Conservation (phyloP, 2,329 filamentous ascomycete genomes). For the Curvularia sp. region DNA sequence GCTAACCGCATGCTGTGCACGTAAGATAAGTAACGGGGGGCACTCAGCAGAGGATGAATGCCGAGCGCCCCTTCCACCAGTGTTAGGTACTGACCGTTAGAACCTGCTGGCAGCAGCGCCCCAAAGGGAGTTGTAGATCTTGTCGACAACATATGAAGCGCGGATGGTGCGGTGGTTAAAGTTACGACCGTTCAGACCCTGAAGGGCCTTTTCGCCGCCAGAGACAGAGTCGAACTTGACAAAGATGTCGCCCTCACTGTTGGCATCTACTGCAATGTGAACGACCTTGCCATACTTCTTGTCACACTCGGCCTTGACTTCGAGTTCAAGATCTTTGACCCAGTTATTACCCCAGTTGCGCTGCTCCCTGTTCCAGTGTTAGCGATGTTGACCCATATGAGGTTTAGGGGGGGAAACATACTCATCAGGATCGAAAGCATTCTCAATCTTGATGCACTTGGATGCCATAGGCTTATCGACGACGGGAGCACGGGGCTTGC, state of each 20-base stretch:
- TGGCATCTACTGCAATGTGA: constrained; percentile 93
- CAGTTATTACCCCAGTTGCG: constrained; percentile 58
- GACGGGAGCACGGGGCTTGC: constrained; percentile 79
- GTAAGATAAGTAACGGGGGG: constrained; percentile 15
- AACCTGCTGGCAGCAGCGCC: constrained; percentile 41
- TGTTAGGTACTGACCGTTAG: constrained; percentile 31
- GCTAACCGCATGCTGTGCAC: constrained; percentile 11
- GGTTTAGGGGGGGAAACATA: constrained; percentile 60
- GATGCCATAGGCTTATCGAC: constrained; percentile 84
- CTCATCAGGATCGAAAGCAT: constrained; percentile 93
- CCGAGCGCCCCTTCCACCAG: constrained; percentile 14
- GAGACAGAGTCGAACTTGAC: constrained; percentile 97
- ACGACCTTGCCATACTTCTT: constrained; percentile 96
- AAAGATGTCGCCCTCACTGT: constrained; percentile 95
- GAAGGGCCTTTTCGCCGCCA: constrained; percentile 96
- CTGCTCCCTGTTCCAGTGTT: constrained; percentile 37
- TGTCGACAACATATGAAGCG: constrained; percentile 94
- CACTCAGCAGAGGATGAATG: constrained; percentile 12
- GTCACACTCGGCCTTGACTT: constrained; percentile 91
- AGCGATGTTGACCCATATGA: constrained; percentile 10
- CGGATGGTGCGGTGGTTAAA: constrained; percentile 94
- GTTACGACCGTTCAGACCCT: constrained; percentile 94
- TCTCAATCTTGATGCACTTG: constrained; percentile 91
- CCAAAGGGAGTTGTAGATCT: constrained; percentile 94
- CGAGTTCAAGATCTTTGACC: constrained; percentile 92